phyloP scores from a whole-genome alignment of 345 rosid genomes.

The Gossypium bickii region DNA sequence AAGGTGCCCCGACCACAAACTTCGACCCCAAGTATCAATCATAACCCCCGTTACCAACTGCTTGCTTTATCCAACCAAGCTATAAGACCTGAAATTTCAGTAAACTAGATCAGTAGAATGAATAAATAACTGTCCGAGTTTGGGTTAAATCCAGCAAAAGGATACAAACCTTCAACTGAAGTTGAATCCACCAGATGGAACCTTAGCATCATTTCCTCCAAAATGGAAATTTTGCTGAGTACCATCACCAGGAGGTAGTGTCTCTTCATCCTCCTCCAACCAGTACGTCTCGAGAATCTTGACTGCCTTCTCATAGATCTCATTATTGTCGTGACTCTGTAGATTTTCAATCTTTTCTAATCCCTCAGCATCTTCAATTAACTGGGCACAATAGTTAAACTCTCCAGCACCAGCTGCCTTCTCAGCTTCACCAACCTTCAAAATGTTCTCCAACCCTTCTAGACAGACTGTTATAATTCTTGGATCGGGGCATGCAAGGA shows the following conservation, averaged over 20 bases:
- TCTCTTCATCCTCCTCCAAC: slow-evolving; percentile 82
- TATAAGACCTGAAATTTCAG: neutral
- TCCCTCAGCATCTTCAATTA: slow-evolving; percentile 82
- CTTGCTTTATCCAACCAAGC: neutral
- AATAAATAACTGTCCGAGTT: neutral
- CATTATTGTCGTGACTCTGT: slow-evolving; percentile 78
- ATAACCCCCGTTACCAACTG: neutral
- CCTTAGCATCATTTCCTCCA: slow-evolving; percentile 51
- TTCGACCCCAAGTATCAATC: neutral
- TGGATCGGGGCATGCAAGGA: slow-evolving; percentile 77
- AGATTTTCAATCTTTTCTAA: slow-evolving; percentile 79
- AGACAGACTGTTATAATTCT: slow-evolving; percentile 71
- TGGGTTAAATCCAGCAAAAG: neutral
- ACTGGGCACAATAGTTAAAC: slow-evolving; percentile 56
- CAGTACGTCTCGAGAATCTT: slow-evolving; percentile 80
- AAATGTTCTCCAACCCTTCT: slow-evolving; percentile 32
- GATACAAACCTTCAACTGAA: slow-evolving; percentile 40
- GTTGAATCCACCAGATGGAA: slow-evolving; percentile 80
- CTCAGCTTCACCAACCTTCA: slow-evolving; percentile 84
- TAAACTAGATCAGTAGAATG: neutral
- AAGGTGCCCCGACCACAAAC: neutral
- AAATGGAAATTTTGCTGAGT: slow-evolving; percentile 55
- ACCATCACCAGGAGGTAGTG: slow-evolving; percentile 53
- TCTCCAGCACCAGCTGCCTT: slow-evolving; percentile 53
- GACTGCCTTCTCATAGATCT: slow-evolving; percentile 83